These are phyloP conservation scores for Mucor lusitanicus DNA, from an alignment of 371 early-diverging fungal species.

Conservation along the genomic window DNA sequence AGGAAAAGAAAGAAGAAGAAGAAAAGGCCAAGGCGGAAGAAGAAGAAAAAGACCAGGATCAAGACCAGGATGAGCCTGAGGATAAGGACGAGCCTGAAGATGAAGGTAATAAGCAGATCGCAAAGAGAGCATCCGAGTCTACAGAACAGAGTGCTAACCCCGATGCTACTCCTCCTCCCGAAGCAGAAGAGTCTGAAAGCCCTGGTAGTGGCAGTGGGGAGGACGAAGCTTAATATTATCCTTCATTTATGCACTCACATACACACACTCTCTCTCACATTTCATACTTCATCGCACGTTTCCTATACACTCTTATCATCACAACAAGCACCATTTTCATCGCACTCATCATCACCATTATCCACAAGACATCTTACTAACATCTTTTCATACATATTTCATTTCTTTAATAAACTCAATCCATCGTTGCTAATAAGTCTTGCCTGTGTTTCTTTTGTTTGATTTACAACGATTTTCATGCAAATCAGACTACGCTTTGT, in stretches of 20 bases:
- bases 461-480: neutral
- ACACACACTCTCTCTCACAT: neutral
- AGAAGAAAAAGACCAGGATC: conserved; percentile 11
- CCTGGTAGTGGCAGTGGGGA: neutral
- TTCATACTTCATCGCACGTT: neutral
- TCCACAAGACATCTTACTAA: neutral
- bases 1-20: conserved; percentile 9
- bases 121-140: conserved; percentile 2
- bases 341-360: neutral
- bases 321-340: neutral
- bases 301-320: neutral
- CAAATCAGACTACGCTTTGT: neutral
- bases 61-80: conserved; percentile 10
- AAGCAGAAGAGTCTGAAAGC: conserved; percentile 3
- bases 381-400: neutral
- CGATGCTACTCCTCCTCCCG: conserved; percentile 1
- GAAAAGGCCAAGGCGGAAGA: conserved; percentile 1
- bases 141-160: conserved; percentile 4
- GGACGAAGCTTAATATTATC: conserved; percentile 7
- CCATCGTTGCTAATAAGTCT: neutral
- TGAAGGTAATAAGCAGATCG: conserved; percentile 13
- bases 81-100: conserved; percentile 3
- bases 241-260: neutral
- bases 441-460: neutral
- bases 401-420: neutral